Evolutionary conservation across 2,329 filamentous ascomycete species (phyloP), one percentile per base, ranked within the genome.

Genomic region (Lecanosticta acicola): DNA sequence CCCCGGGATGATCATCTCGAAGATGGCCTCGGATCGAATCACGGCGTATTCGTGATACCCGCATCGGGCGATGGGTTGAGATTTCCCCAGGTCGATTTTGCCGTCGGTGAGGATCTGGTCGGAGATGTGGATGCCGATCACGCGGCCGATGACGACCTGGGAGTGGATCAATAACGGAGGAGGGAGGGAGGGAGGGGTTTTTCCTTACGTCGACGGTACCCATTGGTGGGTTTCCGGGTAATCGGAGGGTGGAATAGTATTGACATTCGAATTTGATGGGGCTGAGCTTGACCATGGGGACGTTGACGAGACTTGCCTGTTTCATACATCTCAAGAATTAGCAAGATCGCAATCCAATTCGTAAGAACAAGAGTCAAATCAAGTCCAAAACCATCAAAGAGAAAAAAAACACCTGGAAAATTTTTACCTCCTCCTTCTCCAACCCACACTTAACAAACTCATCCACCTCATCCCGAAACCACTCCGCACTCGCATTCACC

Each of bases 1-100:
- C 4, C 64, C 64, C 1, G 64, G 64, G 20, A 66, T 61, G 3
- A 60, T 61, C 79, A 82, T 82, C 39, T 81, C 77, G 63, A 82
- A 82, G 1, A 74, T 73, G 38, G 45, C 52, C 47, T 62, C 60
- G 17, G 77, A 71, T 41, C 66, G 65, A 2, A 81, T 67, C 9
- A 77, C 75, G 1, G 74, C 67, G 64, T 81, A 82, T 59, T 81
- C 69, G 56, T 75, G 77, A 59, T 82, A 82, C 13, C 78, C 78
- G 57, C 74, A 80, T 19, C 79, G 63, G 4, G 78, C 79, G 62
- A 82, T 81, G 3, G 78, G 78, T 64, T 71, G 66, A 17, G 74
- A 78, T 64, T 80, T 80, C 2, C 55, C 60, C 1, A 81, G 61
- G 67, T 82, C 78, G 32, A 82, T 58, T 45, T 71, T 69, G 0